Conservation (phyloP, 75 land plant species). For the Selaginella tamariscina region DNA sequence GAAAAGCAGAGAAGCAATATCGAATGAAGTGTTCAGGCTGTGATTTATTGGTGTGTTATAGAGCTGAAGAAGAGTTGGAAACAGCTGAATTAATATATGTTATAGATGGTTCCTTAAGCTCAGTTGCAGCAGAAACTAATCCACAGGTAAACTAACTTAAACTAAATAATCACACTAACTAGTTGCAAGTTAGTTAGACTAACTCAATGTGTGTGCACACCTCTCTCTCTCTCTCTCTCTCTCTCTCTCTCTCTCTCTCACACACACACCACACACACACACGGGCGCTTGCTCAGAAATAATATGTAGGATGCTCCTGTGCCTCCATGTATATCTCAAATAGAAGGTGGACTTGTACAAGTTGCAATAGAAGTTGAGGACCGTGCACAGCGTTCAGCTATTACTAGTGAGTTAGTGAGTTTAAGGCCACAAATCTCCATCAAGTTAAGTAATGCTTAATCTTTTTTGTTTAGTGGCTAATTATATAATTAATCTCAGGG, state of each 20-base stretch:
- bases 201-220: too few relatives aligned
- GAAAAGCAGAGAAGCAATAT: slow-evolving; percentile 81
- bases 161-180: too few relatives aligned
- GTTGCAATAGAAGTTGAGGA: slow-evolving; percentile 99
- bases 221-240: too few relatives aligned
- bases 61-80: slow-evolving; percentile 81
- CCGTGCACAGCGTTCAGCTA: slow-evolving; percentile 95
- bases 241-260: too few relatives aligned
- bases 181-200: too few relatives aligned
- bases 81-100: slow-evolving; percentile 68
- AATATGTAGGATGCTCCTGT: slow-evolving; percentile 99
- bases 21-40: slow-evolving; percentile 88
- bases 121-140: slow-evolving; percentile 96
- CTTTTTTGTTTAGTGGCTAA: too few relatives aligned
- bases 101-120: slow-evolving; percentile 95
- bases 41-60: slow-evolving; percentile 93
- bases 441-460: too few relatives aligned
- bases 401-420: slow-evolving; percentile 56
- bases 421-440: background rate
- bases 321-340: slow-evolving; percentile 95
- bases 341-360: slow-evolving; percentile 96
- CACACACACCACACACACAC: too few relatives aligned
- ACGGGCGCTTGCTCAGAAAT: too few relatives aligned
- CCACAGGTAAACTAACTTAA: slow-evolving; percentile 61
- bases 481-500: too few relatives aligned